phyloP scores from a whole-genome alignment of 768 basidiomycete species.

The Termitomyces sp. region DNA sequence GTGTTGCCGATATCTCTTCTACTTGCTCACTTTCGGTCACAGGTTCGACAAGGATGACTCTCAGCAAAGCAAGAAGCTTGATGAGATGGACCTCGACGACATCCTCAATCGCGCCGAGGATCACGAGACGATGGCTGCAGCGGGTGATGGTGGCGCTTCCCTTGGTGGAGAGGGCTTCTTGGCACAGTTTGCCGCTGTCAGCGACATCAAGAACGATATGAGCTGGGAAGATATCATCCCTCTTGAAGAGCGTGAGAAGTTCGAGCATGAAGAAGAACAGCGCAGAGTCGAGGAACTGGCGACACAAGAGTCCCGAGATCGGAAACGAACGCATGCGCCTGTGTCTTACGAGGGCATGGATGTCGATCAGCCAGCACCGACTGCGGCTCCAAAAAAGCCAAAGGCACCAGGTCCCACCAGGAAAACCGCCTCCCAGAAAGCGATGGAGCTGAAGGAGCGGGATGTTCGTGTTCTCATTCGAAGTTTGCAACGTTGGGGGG shows the following conservation, averaged over 20 bases:
- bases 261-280: constrained; percentile 79
- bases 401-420: constrained; percentile 70
- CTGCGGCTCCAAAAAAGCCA: constrained; percentile 70
- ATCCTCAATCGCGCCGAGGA: constrained; percentile 96
- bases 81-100: constrained; percentile 99
- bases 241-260: constrained; percentile 80
- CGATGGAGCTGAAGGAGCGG: constrained; percentile 96
- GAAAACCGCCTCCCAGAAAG: constrained; percentile 91
- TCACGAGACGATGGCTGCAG: constrained; percentile 88
- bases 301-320: constrained; percentile 65
- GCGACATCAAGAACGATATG: constrained; percentile 98
- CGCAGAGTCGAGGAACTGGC: constrained; percentile 70
- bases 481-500: constrained; percentile 96
- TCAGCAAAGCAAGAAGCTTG: constrained; percentile 91
- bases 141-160: constrained; percentile 84
- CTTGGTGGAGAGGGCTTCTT: constrained; percentile 98
- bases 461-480: constrained; percentile 94
- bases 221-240: constrained; percentile 99
- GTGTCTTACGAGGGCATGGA: constrained; percentile 96
- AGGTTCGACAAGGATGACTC: constrained; percentile 98
- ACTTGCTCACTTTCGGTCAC: constrained; percentile 15
- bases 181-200: constrained; percentile 91
- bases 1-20: constrained; percentile 4
- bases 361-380: constrained; percentile 66
- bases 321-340: constrained; percentile 83